Conservation (phyloP, 2,329 filamentous ascomycete genomes). For the Drechmeria coniospora region DNA sequence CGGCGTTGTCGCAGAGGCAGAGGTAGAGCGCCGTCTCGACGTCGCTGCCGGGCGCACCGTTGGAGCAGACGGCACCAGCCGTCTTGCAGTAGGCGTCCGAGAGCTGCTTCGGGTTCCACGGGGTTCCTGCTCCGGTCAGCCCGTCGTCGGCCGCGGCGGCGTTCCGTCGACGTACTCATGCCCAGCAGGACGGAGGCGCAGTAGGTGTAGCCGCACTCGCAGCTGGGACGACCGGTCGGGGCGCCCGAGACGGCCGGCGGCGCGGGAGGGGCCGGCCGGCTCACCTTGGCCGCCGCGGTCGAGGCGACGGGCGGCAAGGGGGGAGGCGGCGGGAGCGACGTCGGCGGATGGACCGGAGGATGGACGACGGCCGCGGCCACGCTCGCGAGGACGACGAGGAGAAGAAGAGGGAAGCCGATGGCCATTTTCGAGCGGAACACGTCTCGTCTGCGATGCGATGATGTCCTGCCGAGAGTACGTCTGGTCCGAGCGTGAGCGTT, state of each 20-base stretch:
- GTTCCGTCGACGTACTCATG: conserved; percentile 14
- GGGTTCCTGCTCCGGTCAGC: conserved; percentile 11
- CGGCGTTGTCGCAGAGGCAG: conserved; percentile 19
- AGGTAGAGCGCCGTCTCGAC: conserved; percentile 20
- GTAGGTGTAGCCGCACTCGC: conserved; percentile 27
- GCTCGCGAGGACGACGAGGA: conserved; percentile 4
- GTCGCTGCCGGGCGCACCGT: conserved; percentile 14
- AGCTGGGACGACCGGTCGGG: conserved; percentile 18
- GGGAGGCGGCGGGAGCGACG: not conserved
- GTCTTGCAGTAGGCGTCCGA: conserved; percentile 21
- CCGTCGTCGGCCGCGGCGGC: not conserved
- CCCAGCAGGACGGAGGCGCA: conserved; percentile 22
- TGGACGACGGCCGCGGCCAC: conserved; percentile 9
- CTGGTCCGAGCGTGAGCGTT: no score
- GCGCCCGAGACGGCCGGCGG: conserved; percentile 8
- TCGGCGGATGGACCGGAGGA: not conserved
- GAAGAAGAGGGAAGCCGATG: conserved; percentile 12
- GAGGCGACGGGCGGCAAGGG: not conserved
- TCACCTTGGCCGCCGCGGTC: conserved; percentile 2
- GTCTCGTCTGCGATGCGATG: no score
- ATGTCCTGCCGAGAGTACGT: no score
- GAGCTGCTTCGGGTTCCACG: conserved; percentile 19
- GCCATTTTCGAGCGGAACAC: conserved; percentile 1
- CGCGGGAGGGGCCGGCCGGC: conserved; percentile 3
- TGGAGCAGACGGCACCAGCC: conserved; percentile 17